Conservation (phyloP, 164 flowering plant species). For the Litsea cubeba region DNA sequence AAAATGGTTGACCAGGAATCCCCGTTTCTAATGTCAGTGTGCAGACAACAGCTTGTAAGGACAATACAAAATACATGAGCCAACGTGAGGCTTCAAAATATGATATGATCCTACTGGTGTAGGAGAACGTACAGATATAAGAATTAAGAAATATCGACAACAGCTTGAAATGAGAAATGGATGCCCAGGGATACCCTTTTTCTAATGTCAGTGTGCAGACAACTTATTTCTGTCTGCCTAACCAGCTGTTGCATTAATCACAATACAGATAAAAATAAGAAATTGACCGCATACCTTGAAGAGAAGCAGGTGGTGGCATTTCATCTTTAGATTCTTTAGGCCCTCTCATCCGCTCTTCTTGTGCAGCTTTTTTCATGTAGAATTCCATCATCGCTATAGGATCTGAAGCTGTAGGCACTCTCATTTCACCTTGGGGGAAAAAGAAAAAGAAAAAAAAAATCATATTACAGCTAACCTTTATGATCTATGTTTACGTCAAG, state of each 20-base stretch:
- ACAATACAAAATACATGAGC: background rate
- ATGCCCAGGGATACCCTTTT: background rate
- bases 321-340: slow-evolving; percentile 87
- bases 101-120: too few relatives aligned
- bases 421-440: slow-evolving; percentile 34
- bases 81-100: too few relatives aligned
- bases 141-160: too few relatives aligned
- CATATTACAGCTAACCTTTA: background rate
- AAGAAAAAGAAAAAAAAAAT: background rate
- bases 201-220: background rate
- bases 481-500: background rate
- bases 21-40: background rate
- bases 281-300: slow-evolving; percentile 49
- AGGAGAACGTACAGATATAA: too few relatives aligned
- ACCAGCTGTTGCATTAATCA: too few relatives aligned
- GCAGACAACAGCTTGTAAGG: background rate
- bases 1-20: background rate
- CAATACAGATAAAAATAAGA: background rate
- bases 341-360: slow-evolving; percentile 71
- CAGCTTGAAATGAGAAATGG: background rate
- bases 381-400: slow-evolving; percentile 98
- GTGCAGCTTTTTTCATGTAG: slow-evolving; percentile 93
- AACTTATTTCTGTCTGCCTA: too few relatives aligned
- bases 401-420: slow-evolving; percentile 49
- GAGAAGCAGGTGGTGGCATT: slow-evolving; percentile 99